A percentile compares a stretch with the other conserved stretches of the same genome.
Evolutionary conservation across 768 basidiomycete genomes (phyloP).

Genomic region (Panaeolus cyanescens): DNA sequence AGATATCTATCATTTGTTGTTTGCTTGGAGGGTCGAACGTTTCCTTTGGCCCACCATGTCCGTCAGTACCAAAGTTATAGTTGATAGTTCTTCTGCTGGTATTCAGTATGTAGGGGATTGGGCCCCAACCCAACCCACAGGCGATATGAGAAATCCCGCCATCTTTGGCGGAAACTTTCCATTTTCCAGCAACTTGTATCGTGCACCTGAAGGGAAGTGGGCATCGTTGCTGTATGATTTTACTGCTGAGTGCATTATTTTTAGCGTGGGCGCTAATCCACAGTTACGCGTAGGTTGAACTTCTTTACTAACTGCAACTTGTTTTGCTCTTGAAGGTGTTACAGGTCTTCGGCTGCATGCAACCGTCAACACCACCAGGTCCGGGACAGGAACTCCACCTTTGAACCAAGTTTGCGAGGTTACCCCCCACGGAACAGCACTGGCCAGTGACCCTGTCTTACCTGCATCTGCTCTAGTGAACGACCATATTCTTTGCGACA

Average conservation of each 20-base stretch:
- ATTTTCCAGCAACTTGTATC: neutral
- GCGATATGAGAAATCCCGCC: neutral
- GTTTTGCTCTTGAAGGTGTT: neutral
- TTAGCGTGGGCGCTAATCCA: no score
- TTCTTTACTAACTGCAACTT: no score
- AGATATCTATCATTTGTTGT: no score
- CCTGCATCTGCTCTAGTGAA: neutral
- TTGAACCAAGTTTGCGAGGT: neutral
- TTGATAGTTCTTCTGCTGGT: neutral
- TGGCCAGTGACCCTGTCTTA: neutral
- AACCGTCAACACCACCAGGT: neutral
- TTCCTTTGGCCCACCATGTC: neutral
- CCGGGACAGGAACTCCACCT: neutral
- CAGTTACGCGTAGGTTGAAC: no score
- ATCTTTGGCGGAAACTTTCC: neutral
- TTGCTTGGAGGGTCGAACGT: no score
- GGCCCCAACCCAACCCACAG: neutral
- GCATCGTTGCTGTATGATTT: neutral
- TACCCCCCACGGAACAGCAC: neutral
- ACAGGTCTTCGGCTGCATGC: neutral
- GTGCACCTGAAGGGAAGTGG: neutral
- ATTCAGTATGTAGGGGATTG: neutral
- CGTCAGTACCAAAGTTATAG: neutral
- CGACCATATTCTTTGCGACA: neutral
- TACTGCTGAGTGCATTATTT: neutral